These are phyloP conservation scores for Aspergillus unguis DNA, from an alignment of 2,329 filamentous ascomycete species.

Conservation along the genomic window DNA sequence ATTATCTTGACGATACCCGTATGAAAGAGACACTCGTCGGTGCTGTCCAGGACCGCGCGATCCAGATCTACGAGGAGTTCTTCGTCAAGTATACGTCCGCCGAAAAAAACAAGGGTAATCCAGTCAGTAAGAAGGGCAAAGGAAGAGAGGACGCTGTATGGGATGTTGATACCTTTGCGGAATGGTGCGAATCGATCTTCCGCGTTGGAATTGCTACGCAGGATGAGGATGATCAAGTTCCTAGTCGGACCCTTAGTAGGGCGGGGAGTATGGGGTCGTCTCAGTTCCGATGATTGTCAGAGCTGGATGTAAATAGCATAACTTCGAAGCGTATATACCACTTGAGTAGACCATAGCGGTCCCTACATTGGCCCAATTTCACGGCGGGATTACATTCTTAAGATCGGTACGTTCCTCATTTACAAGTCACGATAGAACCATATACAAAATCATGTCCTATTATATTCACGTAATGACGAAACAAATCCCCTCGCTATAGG, in stretches of 20 bases:
- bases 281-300: slow-evolving; percentile 2
- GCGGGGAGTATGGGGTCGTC: slow-evolving; percentile 14
- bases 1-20: slow-evolving; percentile 62
- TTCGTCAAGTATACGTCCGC: slow-evolving; percentile 51
- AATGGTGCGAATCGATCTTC: slow-evolving; percentile 61
- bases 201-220: slow-evolving; percentile 47
- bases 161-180: slow-evolving; percentile 62
- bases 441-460: background rate
- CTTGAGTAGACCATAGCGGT: too few relatives aligned
- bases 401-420: too few relatives aligned
- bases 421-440: background rate
- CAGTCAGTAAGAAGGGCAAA: slow-evolving; percentile 53
- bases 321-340: background rate
- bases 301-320: background rate
- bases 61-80: slow-evolving; percentile 63
- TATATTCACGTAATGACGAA: background rate
- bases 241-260: slow-evolving; percentile 16
- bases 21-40: slow-evolving; percentile 65
- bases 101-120: slow-evolving; percentile 37
- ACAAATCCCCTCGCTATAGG: background rate
- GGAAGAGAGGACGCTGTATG: slow-evolving; percentile 60
- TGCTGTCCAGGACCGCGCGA: slow-evolving; percentile 62
- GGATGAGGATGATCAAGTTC: slow-evolving; percentile 19
- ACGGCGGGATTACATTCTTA: too few relatives aligned
- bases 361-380: too few relatives aligned